Evolutionary conservation across 2,329 filamentous ascomycete species (phyloP).

Genomic region (Myriosclerotinia curreyana): DNA sequence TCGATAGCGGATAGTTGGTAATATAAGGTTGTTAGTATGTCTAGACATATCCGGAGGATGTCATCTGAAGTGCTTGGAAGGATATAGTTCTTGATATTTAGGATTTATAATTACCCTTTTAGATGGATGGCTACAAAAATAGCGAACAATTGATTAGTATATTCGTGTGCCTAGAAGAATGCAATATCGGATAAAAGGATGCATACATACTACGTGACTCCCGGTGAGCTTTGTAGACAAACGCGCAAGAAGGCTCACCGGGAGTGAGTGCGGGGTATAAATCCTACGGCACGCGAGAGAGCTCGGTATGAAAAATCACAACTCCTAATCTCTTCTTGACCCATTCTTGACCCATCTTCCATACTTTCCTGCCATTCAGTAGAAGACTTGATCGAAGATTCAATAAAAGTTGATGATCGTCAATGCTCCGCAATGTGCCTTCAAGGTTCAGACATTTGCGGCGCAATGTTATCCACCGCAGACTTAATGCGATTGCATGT

Average conservation of each 20-base stretch:
- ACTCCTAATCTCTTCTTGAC: no score
- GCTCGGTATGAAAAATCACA: not conserved
- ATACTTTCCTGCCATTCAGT: no score
- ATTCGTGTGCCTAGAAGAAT: not conserved
- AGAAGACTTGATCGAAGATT: not conserved
- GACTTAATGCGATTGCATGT: not conserved
- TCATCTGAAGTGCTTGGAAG: no score
- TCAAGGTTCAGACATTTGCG: constrained; percentile 3
- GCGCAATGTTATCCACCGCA: not conserved
- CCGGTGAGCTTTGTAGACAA: not conserved
- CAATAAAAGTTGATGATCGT: constrained; percentile 7
- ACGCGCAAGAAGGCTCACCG: not conserved
- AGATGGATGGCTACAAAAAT: not conserved
- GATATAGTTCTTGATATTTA: no score
- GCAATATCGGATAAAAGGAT: not conserved
- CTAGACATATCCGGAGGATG: no score
- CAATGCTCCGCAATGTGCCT: constrained; percentile 22
- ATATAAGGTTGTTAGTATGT: no score
- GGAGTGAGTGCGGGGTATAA: constrained; percentile 3
- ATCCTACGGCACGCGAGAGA: not conserved
- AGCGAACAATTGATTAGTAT: not conserved
- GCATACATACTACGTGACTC: no score
- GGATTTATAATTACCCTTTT: not conserved
- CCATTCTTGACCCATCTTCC: no score
- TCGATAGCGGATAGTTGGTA: no score